phyloP scores from a whole-genome alignment of 805 yeast genomes.

The Hanseniaspora mollemarum region DNA sequence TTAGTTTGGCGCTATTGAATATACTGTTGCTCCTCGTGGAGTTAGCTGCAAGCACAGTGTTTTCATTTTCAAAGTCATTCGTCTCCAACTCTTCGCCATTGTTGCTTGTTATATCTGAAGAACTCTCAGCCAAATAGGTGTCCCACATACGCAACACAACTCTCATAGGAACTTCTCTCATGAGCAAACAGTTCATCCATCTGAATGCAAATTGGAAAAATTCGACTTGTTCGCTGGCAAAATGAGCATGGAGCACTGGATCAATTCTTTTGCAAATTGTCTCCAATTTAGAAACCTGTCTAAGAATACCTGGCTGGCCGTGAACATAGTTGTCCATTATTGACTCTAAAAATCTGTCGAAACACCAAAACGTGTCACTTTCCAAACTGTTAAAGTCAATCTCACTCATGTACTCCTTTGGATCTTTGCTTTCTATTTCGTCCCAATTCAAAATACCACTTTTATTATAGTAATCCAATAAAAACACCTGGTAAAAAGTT shows the following conservation, averaged over 20 bases:
- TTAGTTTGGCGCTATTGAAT: neutral
- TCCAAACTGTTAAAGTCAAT: conserved; percentile 61
- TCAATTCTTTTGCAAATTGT: conserved; percentile 76
- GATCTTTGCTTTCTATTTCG: conserved; percentile 30
- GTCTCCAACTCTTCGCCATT: neutral
- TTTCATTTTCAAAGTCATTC: neutral
- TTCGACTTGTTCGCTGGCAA: conserved; percentile 74
- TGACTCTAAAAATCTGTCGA: conserved; percentile 79
- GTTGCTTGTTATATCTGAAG: conserved; percentile 30
- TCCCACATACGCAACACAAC: conserved; percentile 95
- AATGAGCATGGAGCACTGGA: conserved; percentile 55
- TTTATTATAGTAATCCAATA: conserved; percentile 47
- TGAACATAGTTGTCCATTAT: conserved; percentile 95
- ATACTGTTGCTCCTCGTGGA: neutral
- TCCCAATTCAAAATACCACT: conserved; percentile 40
- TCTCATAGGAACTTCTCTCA: conserved; percentile 77
- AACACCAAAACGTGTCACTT: conserved; percentile 96
- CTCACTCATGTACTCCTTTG: conserved; percentile 42
- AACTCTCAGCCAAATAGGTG: conserved; percentile 65
- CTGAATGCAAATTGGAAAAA: conserved; percentile 91
- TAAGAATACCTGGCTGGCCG: conserved; percentile 92
- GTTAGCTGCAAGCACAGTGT: too few species aligned
- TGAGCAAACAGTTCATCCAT: conserved; percentile 96
- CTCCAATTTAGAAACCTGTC: conserved; percentile 74
- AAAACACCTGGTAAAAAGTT: conserved; percentile 81